phyloP scores from a whole-genome alignment of 352 stramenopile genomes.

The Globisporangium solare region DNA sequence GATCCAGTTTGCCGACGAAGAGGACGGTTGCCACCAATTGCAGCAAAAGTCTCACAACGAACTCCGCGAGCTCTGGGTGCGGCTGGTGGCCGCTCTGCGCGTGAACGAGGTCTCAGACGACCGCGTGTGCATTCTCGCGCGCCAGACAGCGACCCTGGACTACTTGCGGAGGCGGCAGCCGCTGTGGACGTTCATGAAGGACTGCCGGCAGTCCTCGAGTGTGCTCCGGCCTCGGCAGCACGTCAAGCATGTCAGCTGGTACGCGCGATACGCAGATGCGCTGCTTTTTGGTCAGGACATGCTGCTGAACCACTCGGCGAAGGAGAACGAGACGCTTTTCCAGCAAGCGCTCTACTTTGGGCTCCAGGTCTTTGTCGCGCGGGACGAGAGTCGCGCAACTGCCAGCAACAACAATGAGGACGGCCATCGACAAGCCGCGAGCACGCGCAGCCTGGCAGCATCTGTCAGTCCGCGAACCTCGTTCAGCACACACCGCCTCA shows the following conservation, averaged over 20 bases:
- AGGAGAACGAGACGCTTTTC: slow-evolving; percentile 29
- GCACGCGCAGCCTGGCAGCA: background rate
- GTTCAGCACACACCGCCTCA: background rate
- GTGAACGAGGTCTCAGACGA: slow-evolving; percentile 19
- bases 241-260: slow-evolving; percentile 21
- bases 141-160: slow-evolving; percentile 19
- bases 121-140: slow-evolving; percentile 23
- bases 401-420: background rate
- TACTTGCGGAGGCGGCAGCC: slow-evolving; percentile 24
- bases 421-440: background rate
- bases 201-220: slow-evolving; percentile 19
- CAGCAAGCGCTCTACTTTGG: slow-evolving; percentile 20
- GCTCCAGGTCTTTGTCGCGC: slow-evolving; percentile 24
- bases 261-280: slow-evolving; percentile 22
- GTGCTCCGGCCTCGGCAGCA: slow-evolving; percentile 15
- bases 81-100: slow-evolving; percentile 24
- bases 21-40: slow-evolving; percentile 1
- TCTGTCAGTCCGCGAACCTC: background rate
- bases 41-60: slow-evolving; percentile 8
- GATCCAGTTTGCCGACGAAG: slow-evolving; percentile 15
- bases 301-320: slow-evolving; percentile 25
- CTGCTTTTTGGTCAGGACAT: slow-evolving; percentile 29
- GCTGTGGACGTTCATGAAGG: slow-evolving; percentile 33
- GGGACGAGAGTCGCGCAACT: slow-evolving; percentile 5
- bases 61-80: slow-evolving; percentile 20